Percentiles rank a stretch among this genome's conserved stretches.
These are phyloP conservation scores for Rubus idaeus DNA, from an alignment of 306 rosid genomes.

Conservation along the genomic window DNA sequence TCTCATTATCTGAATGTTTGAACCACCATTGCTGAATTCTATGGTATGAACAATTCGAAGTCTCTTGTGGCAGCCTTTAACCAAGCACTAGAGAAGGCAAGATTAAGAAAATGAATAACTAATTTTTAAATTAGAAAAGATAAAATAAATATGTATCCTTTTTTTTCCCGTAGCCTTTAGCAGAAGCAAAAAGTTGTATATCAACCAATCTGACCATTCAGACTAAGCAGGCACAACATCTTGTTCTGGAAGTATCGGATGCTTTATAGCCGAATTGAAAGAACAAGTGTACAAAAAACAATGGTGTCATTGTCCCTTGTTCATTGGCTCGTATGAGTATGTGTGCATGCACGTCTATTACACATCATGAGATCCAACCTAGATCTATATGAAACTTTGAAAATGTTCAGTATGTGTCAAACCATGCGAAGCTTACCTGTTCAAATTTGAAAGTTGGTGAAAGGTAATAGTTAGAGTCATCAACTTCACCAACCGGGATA, in stretches of 20 bases:
- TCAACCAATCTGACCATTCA: background rate
- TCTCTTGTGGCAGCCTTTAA: constrained; percentile 94
- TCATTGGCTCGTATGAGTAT: background rate
- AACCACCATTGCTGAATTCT: constrained; percentile 78
- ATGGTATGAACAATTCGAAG: constrained; percentile 84
- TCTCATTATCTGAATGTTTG: constrained; percentile 89
- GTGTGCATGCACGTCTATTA: background rate
- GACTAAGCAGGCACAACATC: background rate
- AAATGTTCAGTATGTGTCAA: constrained; percentile 13
- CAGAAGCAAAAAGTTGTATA: background rate
- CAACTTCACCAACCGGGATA: constrained; percentile 59
- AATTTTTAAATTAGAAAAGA: background rate
- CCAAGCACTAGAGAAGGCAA: constrained; percentile 64
- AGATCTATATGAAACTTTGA: background rate
- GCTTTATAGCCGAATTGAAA: background rate
- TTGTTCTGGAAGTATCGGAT: background rate
- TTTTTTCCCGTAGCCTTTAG: background rate
- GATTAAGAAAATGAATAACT: constrained; percentile 1
- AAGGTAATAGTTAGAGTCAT: constrained; percentile 59
- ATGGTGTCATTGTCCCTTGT: background rate
- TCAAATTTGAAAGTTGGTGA: constrained; percentile 90
- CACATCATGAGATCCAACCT: background rate
- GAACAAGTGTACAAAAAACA: background rate
- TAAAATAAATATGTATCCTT: background rate
- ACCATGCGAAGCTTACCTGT: constrained; percentile 56